phyloP scores from a whole-genome alignment of 2,329 filamentous ascomycete genomes.

The Tolypocladium inflatum region DNA sequence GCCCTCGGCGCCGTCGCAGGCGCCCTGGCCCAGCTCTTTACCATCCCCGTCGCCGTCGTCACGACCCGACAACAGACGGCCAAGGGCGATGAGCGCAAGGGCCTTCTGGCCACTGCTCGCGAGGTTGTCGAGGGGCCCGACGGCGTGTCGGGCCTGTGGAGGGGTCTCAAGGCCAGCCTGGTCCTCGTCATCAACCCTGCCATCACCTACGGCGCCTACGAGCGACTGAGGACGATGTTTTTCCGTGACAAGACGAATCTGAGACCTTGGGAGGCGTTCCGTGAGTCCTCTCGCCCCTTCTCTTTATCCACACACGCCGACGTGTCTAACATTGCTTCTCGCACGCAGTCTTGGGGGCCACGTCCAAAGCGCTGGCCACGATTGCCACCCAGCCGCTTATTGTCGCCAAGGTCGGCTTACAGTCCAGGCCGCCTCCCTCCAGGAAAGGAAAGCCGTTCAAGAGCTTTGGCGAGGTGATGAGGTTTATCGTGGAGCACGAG shows the following conservation, averaged over 20 bases:
- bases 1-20: slow-evolving; percentile 79
- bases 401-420: slow-evolving; percentile 92
- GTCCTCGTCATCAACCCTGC: slow-evolving; percentile 93
- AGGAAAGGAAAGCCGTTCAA: slow-evolving; percentile 88
- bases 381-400: slow-evolving; percentile 91
- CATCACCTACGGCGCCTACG: slow-evolving; percentile 96
- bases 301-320: not conserved
- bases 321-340: not conserved
- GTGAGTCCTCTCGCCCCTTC: slow-evolving; percentile 45
- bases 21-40: slow-evolving; percentile 88
- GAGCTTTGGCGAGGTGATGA: slow-evolving; percentile 89
- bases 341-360: slow-evolving; percentile 68
- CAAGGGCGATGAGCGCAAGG: slow-evolving; percentile 72
- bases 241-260: slow-evolving; percentile 71
- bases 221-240: slow-evolving; percentile 68
- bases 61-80: slow-evolving; percentile 96
- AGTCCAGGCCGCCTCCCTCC: slow-evolving; percentile 80
- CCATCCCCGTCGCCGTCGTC: slow-evolving; percentile 90
- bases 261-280: slow-evolving; percentile 79
- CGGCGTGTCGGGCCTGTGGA: slow-evolving; percentile 82
- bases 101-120: slow-evolving; percentile 74
- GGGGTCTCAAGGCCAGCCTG: slow-evolving; percentile 89
- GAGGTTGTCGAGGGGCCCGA: slow-evolving; percentile 90
- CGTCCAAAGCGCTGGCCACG: slow-evolving; percentile 88
- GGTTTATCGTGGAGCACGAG: slow-evolving; percentile 84